These are phyloP conservation scores for Pichia sp. DNA, from an alignment of 1,139 yeast genomes.

Conservation along the genomic window DNA sequence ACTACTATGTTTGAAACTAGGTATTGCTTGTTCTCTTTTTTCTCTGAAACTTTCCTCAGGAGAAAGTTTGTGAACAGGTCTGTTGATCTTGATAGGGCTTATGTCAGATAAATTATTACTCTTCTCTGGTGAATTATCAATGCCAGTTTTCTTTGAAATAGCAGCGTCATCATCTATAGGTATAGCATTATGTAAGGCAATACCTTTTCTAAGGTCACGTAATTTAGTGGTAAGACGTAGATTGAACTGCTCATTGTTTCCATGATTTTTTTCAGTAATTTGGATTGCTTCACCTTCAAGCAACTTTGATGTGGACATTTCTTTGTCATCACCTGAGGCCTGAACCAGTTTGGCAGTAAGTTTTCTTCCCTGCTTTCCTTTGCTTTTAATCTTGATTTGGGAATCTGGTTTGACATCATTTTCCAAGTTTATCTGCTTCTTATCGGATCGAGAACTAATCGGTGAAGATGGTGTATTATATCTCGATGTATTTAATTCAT, in stretches of 20 bases:
- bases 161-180: conserved; percentile 6
- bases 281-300: not conserved
- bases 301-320: not conserved
- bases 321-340: not conserved
- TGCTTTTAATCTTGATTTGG: not conserved
- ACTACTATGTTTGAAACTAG: not conserved
- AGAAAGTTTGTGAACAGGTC: not conserved
- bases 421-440: not conserved
- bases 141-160: not conserved
- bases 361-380: not conserved
- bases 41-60: not conserved
- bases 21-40: not conserved
- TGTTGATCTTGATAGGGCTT: not conserved
- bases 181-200: conserved; percentile 1
- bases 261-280: not conserved
- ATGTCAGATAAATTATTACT: not conserved
- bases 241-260: not conserved
- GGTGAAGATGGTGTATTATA: conserved; percentile 5
- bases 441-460: not conserved
- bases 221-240: conserved; percentile 3
- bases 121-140: not conserved
- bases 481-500: not conserved
- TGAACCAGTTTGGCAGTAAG: not conserved
- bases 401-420: not conserved
- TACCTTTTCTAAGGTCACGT: conserved; percentile 1